Evolutionary conservation across 1,139 yeast species (phyloP).

Genomic region (Saccharomyces hybrid): DNA sequence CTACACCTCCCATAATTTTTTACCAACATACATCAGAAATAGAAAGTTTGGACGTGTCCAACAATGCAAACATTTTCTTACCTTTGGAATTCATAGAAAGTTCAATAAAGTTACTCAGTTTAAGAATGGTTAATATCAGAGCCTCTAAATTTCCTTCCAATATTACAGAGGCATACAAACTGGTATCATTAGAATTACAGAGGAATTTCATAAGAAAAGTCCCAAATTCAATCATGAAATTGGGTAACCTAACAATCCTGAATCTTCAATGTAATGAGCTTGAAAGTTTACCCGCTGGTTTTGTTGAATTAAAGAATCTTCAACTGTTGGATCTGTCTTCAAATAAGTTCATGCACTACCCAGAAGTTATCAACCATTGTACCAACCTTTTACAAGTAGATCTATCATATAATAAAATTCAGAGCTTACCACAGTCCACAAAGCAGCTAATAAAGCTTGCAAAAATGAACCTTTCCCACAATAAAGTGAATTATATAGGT

Average conservation of each 20-base stretch:
- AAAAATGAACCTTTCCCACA: conserved; percentile 68
- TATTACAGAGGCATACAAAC: conserved; percentile 57
- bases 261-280: conserved; percentile 70
- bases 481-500: conserved; percentile 45
- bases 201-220: conserved; percentile 64
- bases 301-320: conserved; percentile 50
- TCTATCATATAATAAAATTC: conserved; percentile 71
- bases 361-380: conserved; percentile 61
- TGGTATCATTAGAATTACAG: conserved; percentile 68
- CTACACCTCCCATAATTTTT: conserved; percentile 76
- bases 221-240: conserved; percentile 50
- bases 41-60: conserved; percentile 73
- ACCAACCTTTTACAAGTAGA: conserved; percentile 60
- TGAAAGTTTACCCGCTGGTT: conserved; percentile 52
- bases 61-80: conserved; percentile 76
- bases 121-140: conserved; percentile 67
- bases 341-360: conserved; percentile 63
- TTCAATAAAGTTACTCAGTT: conserved; percentile 59
- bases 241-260: conserved; percentile 48
- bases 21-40: conserved; percentile 79
- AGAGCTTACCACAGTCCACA: conserved; percentile 53
- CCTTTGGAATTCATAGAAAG: conserved; percentile 84
- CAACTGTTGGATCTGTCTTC: conserved; percentile 68
- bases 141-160: conserved; percentile 67
- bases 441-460: conserved; percentile 52